Evolutionary conservation across 495 filamentous ascomycete genomes (phyloP).

Genomic region (Oleoguttula mirabilis): DNA sequence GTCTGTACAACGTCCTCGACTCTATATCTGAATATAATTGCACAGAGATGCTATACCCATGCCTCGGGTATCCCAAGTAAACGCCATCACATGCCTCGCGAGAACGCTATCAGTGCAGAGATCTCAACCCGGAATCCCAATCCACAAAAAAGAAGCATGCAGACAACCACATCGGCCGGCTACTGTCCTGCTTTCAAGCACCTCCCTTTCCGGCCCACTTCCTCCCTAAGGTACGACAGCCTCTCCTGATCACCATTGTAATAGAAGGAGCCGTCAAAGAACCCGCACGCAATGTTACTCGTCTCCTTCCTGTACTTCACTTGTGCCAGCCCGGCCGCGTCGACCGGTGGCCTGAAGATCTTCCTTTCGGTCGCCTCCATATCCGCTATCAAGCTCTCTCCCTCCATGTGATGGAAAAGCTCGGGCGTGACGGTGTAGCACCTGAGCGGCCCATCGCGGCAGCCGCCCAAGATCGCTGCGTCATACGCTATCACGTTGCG

Average conservation of each 20-base stretch:
- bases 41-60: no score
- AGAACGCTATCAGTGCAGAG: no score
- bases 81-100: no score
- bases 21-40: no score
- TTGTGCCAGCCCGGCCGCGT: conserved; percentile 13
- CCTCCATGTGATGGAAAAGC: conserved; percentile 28
- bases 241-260: conserved; percentile 6
- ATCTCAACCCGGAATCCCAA: no score
- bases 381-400: conserved; percentile 19
- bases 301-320: conserved; percentile 10
- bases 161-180: no score
- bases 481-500: conserved; percentile 13
- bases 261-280: conserved; percentile 13
- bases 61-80: no score
- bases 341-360: conserved; percentile 14
- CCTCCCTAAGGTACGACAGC: conserved; percentile 1
- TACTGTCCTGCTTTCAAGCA: conserved; percentile 2
- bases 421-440: conserved; percentile 25
- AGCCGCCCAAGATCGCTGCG: conserved; percentile 13
- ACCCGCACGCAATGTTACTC: conserved; percentile 19
- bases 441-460: conserved; percentile 12
- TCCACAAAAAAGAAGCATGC: no score
- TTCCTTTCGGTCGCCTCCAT: conserved; percentile 11
- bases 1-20: no score
- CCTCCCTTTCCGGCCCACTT: conserved; percentile 8